Base-by-base conservation (phyloP, 768 basidiomycete genomes). In the Kwoniella newhampshirensis region DNA sequence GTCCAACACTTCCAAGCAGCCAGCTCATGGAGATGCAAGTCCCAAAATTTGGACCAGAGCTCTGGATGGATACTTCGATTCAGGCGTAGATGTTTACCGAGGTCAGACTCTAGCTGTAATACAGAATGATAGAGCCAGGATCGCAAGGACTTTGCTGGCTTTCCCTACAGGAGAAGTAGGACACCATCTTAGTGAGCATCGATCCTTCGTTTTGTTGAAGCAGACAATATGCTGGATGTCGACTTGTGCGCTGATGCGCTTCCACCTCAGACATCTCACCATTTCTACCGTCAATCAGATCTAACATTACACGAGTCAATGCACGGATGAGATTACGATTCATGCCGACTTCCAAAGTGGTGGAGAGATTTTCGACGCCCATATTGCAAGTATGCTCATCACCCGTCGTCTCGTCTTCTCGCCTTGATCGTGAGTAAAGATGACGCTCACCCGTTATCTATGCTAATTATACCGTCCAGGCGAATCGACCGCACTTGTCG, bases 371-470 rank as follows among this genome's bases (percentile, higher is more conserved):
- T 35, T 59, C 60, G 15, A 71, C 66, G 0, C 40, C 32, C 3
- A 68, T 71, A 0, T 57, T 71, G 7, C 67, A 68, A 30, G 55
- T 71, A 3, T 49, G 51, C 20, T 49, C 54, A 12, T 68, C 67
- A 2, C 64, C 64, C 12, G n/a, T 59, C 0, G 36, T 61, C 2
- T 68, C 70, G 12, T 13, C 44, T 25, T 26, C 57, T 26, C 50
- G 61, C 13, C 27, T 62, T 20, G 64, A 66, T 44, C 50, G 67
- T 66, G 40, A 37, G 67, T 56, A 4, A n/a, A n/a, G n/a, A n/a
- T n/a, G n/a, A n/a, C n/a, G n/a, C n/a, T n/a, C n/a, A n/a, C n/a
- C n/a, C n/a, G n/a, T n/a, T n/a, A n/a, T n/a, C n/a, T n/a, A n/a
- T n/a, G n/a, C n/a, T n/a, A n/a, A n/a, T n/a, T n/a, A n/a, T 9